These are phyloP conservation scores for Monosporozyma servazzii DNA, from an alignment of 805 yeast genomes.

Conservation along the genomic window DNA sequence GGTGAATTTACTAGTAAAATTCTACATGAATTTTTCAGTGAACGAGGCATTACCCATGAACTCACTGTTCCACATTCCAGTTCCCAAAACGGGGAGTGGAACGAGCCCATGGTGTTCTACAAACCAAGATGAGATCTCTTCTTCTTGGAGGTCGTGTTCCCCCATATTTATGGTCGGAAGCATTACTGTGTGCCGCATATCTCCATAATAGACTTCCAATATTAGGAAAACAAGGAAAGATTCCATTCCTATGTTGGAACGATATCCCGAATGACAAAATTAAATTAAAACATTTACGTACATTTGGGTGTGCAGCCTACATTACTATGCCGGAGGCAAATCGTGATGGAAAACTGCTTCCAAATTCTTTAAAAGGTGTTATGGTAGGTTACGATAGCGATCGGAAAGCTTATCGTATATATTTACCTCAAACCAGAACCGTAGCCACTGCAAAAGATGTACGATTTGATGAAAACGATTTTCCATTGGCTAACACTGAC, in stretches of 20 bases:
- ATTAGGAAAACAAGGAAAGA: not conserved
- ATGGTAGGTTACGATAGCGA: conserved; percentile 4
- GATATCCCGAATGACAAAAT: not conserved
- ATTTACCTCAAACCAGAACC: not conserved
- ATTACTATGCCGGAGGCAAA: conserved; percentile 2
- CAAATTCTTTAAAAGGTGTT: conserved; percentile 2
- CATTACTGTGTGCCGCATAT: conserved; percentile 8
- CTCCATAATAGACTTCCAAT: conserved; percentile 7
- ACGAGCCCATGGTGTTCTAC: too few species aligned
- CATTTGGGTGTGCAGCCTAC: conserved; percentile 13
- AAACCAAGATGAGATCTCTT: too few species aligned
- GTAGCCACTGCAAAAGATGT: conserved; percentile 5
- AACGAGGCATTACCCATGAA: too few species aligned
- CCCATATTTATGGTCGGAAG: conserved; percentile 12
- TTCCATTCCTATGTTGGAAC: conserved; percentile 5
- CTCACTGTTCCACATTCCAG: too few species aligned
- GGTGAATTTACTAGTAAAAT: too few species aligned
- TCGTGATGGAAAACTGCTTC: conserved; percentile 5
- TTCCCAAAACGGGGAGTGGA: too few species aligned
- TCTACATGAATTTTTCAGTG: too few species aligned
- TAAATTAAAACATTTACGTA: not conserved
- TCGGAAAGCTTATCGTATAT: conserved; percentile 5
- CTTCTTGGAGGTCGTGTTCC: conserved; percentile 9
- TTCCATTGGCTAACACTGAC: conserved; percentile 1
- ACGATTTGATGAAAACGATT: conserved; percentile 6